phyloP scores from a whole-genome alignment of 768 basidiomycete species.

The Calocera cornea region DNA sequence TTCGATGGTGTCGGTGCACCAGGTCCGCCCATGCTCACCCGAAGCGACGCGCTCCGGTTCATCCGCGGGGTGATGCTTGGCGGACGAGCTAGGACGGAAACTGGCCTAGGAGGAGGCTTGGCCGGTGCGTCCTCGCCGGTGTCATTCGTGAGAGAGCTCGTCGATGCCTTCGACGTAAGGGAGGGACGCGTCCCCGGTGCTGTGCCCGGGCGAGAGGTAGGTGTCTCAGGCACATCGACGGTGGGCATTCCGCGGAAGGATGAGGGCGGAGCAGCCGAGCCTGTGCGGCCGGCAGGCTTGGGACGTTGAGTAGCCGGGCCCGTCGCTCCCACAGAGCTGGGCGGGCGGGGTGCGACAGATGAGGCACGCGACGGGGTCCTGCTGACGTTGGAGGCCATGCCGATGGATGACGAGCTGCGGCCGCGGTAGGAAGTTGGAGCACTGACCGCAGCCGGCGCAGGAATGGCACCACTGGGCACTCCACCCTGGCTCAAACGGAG shows the following conservation, averaged over 20 bases:
- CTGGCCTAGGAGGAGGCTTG: conserved; percentile 2
- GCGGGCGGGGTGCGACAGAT: not conserved
- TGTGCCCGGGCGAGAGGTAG: conserved; percentile 20
- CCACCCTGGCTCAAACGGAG: conserved; percentile 23
- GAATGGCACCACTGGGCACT: not conserved
- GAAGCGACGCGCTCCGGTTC: conserved; percentile 60
- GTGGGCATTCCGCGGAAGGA: conserved; percentile 36
- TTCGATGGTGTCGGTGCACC: conserved; percentile 2
- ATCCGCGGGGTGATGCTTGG: conserved; percentile 55
- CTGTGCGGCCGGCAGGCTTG: conserved; percentile 24
- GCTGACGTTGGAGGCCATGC: not conserved
- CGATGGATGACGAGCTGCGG: not conserved
- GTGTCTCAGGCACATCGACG: conserved; percentile 33
- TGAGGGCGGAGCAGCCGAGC: conserved; percentile 29
- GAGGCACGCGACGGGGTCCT: not conserved
- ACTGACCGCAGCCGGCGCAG: not conserved
- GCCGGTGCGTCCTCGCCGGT: conserved; percentile 11
- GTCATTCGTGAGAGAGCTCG: conserved; percentile 16
- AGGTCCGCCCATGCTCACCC: conserved; percentile 48
- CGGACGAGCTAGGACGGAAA: conserved; percentile 11
- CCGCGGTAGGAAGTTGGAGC: not conserved
- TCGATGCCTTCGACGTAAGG: conserved; percentile 19
- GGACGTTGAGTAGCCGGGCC: not conserved
- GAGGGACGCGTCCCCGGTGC: conserved; percentile 12
- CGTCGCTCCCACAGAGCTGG: not conserved